These are phyloP conservation scores for Syzygium jambos DNA, from an alignment of 345 rosid species.

Conservation along the genomic window DNA sequence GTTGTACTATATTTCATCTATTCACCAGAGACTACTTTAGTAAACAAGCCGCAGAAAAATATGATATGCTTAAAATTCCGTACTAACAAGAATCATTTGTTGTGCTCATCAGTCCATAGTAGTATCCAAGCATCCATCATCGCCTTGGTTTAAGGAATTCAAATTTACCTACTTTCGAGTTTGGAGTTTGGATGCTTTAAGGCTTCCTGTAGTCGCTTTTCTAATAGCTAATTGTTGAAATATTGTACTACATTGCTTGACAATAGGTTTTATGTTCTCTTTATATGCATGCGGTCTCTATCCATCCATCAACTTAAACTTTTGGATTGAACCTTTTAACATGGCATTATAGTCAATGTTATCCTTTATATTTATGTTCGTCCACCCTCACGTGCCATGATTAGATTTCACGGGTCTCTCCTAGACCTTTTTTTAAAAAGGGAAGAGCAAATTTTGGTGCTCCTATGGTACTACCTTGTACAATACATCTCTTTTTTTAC, in stretches of 20 bases:
- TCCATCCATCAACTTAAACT: accelerated
- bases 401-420: neutral
- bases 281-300: accelerated
- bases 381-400: neutral
- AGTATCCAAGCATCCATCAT: neutral
- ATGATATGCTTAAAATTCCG: neutral
- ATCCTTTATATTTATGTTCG: accelerated
- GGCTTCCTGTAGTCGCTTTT: neutral
- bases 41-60: neutral
- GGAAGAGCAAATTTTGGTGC: neutral
- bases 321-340: neutral
- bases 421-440: neutral
- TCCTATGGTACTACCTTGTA: neutral
- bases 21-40: too few relatives aligned
- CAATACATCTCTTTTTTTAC: too few relatives aligned
- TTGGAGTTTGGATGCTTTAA: neutral
- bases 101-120: neutral
- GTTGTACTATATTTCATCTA: too few relatives aligned
- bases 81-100: neutral
- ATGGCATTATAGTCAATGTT: neutral
- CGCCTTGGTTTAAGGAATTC: neutral
- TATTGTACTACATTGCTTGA: accelerated
- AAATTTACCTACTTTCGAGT: neutral
- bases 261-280: accelerated
- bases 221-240: neutral